phyloP scores from a whole-genome alignment of 73 alveolate genomes.

The Uronychia binucleata region DNA sequence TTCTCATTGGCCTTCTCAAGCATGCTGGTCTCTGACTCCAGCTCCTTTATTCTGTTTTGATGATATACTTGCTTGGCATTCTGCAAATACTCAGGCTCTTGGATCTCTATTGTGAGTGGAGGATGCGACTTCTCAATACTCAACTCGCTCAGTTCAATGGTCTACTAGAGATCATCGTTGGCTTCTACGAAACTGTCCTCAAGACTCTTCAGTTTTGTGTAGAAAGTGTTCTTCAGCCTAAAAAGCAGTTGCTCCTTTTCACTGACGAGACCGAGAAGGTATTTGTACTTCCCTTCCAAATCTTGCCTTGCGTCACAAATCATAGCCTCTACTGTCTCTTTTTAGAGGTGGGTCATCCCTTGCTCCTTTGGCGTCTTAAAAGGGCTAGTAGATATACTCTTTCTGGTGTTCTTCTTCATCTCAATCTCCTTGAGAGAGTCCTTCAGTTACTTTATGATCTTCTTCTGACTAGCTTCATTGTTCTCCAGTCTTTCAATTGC shows the following conservation, averaged over 20 bases:
- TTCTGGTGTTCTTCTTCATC: not conserved
- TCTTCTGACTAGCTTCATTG: not conserved
- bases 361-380: not conserved
- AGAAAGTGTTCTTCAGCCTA: not conserved
- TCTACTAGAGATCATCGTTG: not conserved
- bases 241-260: not conserved
- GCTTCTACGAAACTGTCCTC: constrained; percentile 3
- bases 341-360: not conserved
- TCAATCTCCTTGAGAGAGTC: not conserved
- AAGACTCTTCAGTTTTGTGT: not conserved
- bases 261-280: not conserved
- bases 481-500: not conserved
- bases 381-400: not conserved
- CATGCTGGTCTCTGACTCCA: not conserved
- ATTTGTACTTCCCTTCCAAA: not conserved
- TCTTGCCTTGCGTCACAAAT: not conserved
- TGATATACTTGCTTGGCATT: not conserved
- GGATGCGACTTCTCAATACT: not conserved
- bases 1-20: not conserved
- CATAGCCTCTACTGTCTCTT: not conserved
- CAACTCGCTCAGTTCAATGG: constrained; percentile 6
- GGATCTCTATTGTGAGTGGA: not conserved
- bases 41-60: not conserved
- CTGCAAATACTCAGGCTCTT: not conserved
- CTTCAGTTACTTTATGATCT: not conserved